A percentile compares a stretch with the other conserved stretches of the same genome.
Conservation (phyloP, 805 yeast species). For the Isabelozyma pseudorhagii region DNA sequence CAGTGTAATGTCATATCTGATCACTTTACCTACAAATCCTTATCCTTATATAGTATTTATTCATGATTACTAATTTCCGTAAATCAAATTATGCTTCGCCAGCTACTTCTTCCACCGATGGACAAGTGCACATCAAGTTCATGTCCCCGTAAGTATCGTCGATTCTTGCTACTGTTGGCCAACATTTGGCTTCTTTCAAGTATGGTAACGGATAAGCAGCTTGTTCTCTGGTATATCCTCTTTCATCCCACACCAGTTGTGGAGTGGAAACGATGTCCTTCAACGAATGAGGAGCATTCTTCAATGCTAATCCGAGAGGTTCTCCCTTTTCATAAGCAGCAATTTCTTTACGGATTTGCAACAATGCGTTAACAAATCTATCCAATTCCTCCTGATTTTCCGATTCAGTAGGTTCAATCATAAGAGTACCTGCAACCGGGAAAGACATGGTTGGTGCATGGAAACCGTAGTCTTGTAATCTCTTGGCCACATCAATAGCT, state of each 20-base stretch:
- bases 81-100: not conserved
- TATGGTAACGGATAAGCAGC: slow-evolving; percentile 91
- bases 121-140: slow-evolving; percentile 92
- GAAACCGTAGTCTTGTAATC: slow-evolving; percentile 97
- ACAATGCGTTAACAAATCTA: slow-evolving; percentile 84
- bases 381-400: slow-evolving; percentile 87
- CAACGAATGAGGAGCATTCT: slow-evolving; percentile 90
- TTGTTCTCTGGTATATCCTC: slow-evolving; percentile 89
- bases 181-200: slow-evolving; percentile 73
- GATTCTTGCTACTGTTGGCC: slow-evolving; percentile 93
- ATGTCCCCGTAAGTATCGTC: slow-evolving; percentile 95
- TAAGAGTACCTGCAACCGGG: slow-evolving; percentile 96
- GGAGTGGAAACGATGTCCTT: slow-evolving; percentile 64
- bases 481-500: slow-evolving; percentile 94
- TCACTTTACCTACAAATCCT: too few relatives aligned
- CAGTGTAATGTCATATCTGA: too few relatives aligned
- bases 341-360: slow-evolving; percentile 80
- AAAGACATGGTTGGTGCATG: slow-evolving; percentile 99
- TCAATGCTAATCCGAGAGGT: slow-evolving; percentile 65
- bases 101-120: slow-evolving; percentile 72
- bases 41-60: too few relatives aligned
- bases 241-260: slow-evolving; percentile 68
- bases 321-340: slow-evolving; percentile 65
- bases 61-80: too few relatives aligned
- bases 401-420: slow-evolving; percentile 98